Conservation (phyloP, 257 asterid species). For the Penstemon newberryi region DNA sequence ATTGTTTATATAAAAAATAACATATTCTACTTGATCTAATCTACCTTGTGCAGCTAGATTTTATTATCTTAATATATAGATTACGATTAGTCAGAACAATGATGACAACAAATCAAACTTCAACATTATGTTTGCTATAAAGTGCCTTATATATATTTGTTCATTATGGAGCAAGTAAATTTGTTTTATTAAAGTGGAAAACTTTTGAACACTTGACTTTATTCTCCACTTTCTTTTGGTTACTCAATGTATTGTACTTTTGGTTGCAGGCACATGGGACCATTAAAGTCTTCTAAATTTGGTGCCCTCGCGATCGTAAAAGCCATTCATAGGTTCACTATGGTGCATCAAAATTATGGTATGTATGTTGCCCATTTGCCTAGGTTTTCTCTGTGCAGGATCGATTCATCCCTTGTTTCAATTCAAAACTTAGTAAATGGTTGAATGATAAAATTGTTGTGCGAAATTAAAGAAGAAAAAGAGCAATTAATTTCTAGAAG, state of each 20-base stretch:
- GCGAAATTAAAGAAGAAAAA: not conserved
- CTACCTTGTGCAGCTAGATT: not conserved
- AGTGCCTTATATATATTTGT: not conserved
- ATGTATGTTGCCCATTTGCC: constrained; percentile 21
- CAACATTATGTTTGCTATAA: no score
- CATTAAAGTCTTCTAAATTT: constrained; percentile 57
- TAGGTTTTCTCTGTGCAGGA: constrained; percentile 1
- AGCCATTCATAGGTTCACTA: constrained; percentile 73
- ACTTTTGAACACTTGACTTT: not conserved
- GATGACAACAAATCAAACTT: no score
- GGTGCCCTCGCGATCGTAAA: constrained; percentile 80
- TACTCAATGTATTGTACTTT: not conserved
- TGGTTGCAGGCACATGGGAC: constrained; percentile 63
- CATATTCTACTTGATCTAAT: no score
- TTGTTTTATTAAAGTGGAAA: not conserved
- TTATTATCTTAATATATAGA: not conserved
- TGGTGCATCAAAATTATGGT: constrained; percentile 79
- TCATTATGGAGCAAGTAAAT: not conserved
- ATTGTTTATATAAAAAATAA: no score
- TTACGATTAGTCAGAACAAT: no score
- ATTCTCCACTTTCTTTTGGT: not conserved
- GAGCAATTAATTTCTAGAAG: not conserved
- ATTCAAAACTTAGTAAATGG: not conserved
- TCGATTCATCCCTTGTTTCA: constrained; percentile 2
- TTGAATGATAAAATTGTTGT: not conserved